Evolutionary conservation across 352 stramenopile species (phyloP).

Genomic region (Phytophthora rubi): DNA sequence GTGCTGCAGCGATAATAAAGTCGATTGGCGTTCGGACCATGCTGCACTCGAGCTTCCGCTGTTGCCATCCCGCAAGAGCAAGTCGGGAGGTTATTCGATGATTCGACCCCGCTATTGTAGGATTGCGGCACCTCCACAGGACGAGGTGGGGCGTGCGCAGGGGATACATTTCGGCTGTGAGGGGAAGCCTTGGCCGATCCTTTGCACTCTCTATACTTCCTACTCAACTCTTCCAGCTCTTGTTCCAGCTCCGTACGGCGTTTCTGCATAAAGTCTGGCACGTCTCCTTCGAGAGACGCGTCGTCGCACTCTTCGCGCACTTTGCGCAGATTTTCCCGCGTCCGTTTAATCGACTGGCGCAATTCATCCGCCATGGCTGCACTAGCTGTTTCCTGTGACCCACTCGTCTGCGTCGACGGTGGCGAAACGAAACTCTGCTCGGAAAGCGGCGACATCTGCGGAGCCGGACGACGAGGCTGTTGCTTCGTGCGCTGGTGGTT

Average conservation of each 20-base stretch:
- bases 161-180: slow-evolving; percentile 24
- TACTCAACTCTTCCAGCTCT: slow-evolving; percentile 66
- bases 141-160: slow-evolving; percentile 16
- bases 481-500: slow-evolving; percentile 48
- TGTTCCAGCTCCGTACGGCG: slow-evolving; percentile 59
- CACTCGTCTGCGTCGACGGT: slow-evolving; percentile 24
- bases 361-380: slow-evolving; percentile 37
- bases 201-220: slow-evolving; percentile 67
- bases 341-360: slow-evolving; percentile 63
- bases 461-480: slow-evolving; percentile 14
- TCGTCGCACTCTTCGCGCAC: slow-evolving; percentile 86
- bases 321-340: slow-evolving; percentile 62
- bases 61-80: slow-evolving; percentile 77
- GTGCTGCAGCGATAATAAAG: slow-evolving; percentile 75
- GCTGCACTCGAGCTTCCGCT: slow-evolving; percentile 60
- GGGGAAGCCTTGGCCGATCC: slow-evolving; percentile 24
- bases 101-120: slow-evolving; percentile 12
- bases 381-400: slow-evolving; percentile 27
- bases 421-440: slow-evolving; percentile 24
- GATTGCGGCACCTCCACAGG: slow-evolving; percentile 9
- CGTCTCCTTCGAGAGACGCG: slow-evolving; percentile 77
- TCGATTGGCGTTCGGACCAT: slow-evolving; percentile 69
- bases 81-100: slow-evolving; percentile 29
- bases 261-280: slow-evolving; percentile 57
- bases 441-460: slow-evolving; percentile 1